Conservation (phyloP, 1,284 basidiomycete genomes). For the Takashimella koratensis region DNA sequence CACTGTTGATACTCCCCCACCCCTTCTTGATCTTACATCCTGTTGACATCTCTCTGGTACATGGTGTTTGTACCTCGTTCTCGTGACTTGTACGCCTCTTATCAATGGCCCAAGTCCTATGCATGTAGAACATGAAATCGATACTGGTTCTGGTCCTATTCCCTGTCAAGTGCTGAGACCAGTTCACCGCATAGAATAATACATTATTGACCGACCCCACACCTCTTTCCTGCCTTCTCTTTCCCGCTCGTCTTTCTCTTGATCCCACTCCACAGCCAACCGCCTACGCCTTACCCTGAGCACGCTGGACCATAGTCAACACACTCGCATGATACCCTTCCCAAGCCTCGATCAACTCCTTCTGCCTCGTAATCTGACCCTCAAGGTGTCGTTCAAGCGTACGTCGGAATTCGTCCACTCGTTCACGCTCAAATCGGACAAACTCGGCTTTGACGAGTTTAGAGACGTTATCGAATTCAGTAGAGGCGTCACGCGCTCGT, state of each 20-base stretch:
- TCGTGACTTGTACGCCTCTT: too few species aligned
- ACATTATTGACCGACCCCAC: too few species aligned
- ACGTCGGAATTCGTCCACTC: slow-evolving; percentile 60
- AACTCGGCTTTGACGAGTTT: slow-evolving; percentile 86
- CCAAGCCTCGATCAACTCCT: slow-evolving; percentile 41
- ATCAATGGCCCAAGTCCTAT: too few species aligned
- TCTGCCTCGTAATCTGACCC: slow-evolving; percentile 37
- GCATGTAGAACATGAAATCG: too few species aligned
- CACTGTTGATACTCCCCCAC: too few species aligned
- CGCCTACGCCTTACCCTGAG: slow-evolving; percentile 18
- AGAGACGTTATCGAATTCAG: slow-evolving; percentile 83
- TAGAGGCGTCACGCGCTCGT: slow-evolving; percentile 70
- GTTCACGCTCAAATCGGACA: slow-evolving; percentile 87
- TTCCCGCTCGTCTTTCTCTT: neutral
- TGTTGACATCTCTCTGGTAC: too few species aligned
- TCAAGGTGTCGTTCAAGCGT: slow-evolving; percentile 42
- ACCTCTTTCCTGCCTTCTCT: neutral
- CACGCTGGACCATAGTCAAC: slow-evolving; percentile 38
- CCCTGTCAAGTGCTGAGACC: too few species aligned
- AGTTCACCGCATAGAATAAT: too few species aligned
- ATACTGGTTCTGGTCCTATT: too few species aligned
- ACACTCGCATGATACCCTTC: slow-evolving; percentile 41
- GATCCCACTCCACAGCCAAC: neutral
- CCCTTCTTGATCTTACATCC: too few species aligned
- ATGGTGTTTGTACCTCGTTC: too few species aligned